These are phyloP conservation scores for Coprinopsis strossmayeri DNA, from an alignment of 768 basidiomycete species.

Conservation along the genomic window DNA sequence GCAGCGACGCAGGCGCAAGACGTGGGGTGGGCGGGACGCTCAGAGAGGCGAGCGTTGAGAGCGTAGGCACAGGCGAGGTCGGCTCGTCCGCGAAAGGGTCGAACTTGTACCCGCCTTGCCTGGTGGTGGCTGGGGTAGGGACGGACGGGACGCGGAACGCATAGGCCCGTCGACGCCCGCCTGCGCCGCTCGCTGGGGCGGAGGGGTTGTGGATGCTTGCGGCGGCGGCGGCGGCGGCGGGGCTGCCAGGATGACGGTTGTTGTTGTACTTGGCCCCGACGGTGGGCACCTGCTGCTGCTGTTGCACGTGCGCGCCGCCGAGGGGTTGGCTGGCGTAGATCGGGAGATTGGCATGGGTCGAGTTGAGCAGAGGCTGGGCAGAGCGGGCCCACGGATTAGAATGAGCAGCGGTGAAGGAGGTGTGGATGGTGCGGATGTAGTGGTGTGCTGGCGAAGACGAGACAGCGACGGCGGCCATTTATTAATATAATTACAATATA, in stretches of 20 bases:
- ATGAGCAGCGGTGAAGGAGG: constrained; percentile 27
- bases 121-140: background rate
- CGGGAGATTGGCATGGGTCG: constrained; percentile 16
- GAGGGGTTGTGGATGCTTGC: constrained; percentile 1
- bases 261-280: too few relatives aligned
- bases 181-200: constrained; percentile 4
- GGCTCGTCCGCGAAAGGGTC: constrained; percentile 31
- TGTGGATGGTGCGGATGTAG: constrained; percentile 37
- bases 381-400: constrained; percentile 20
- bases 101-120: constrained; percentile 22
- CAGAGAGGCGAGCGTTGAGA: constrained; percentile 8
- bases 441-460: constrained; percentile 18
- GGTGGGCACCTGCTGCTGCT: too few relatives aligned
- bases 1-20: constrained; percentile 1
- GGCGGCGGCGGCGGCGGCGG: background rate
- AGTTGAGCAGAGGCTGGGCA: constrained; percentile 10
- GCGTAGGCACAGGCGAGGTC: constrained; percentile 4
- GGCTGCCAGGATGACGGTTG: too few relatives aligned
- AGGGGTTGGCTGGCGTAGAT: constrained; percentile 22
- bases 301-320: constrained; percentile 11
- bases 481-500: constrained; percentile 1
- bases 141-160: constrained; percentile 1
- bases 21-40: constrained; percentile 9
- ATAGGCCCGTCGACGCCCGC: constrained; percentile 7
- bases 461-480: constrained; percentile 6